Percentiles rank a stretch among this genome's conserved stretches.
These are phyloP conservation scores for Castanospermum australe DNA, from an alignment of 306 rosid genomes.

Conservation along the genomic window DNA sequence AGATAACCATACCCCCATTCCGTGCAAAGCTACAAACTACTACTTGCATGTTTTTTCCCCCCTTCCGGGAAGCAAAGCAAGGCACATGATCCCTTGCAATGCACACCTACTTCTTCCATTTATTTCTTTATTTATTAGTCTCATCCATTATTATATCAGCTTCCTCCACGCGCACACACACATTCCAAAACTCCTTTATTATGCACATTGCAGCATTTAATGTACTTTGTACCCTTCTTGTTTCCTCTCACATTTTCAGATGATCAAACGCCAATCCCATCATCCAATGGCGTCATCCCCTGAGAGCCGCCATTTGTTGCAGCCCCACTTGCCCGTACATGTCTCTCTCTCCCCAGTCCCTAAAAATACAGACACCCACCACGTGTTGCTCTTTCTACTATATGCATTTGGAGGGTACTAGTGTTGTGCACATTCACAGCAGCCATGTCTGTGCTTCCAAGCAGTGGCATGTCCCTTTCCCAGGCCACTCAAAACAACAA, in stretches of 20 bases:
- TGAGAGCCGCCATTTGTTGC: conserved; percentile 16
- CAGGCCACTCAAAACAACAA: background rate
- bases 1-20: background rate
- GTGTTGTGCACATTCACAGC: background rate
- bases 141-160: background rate
- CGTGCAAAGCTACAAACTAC: background rate
- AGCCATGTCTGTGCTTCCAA: conserved; percentile 22
- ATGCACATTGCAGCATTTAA: background rate
- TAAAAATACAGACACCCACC: background rate
- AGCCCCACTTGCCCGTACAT: conserved; percentile 14
- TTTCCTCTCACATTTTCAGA: background rate
- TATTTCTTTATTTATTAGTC: background rate
- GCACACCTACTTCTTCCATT: background rate
- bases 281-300: background rate
- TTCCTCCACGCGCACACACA: background rate
- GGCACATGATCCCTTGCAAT: background rate
- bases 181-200: background rate
- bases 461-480: background rate
- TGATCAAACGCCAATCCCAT: background rate
- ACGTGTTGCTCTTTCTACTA: background rate
- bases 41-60: background rate
- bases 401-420: background rate
- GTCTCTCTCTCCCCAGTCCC: background rate
- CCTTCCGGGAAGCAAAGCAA: background rate
- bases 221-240: background rate